Evolutionary conservation across 2,329 filamentous ascomycete genomes (phyloP), one percentile per base, ranked within the genome.

Genomic region (Endothia cerciana): DNA sequence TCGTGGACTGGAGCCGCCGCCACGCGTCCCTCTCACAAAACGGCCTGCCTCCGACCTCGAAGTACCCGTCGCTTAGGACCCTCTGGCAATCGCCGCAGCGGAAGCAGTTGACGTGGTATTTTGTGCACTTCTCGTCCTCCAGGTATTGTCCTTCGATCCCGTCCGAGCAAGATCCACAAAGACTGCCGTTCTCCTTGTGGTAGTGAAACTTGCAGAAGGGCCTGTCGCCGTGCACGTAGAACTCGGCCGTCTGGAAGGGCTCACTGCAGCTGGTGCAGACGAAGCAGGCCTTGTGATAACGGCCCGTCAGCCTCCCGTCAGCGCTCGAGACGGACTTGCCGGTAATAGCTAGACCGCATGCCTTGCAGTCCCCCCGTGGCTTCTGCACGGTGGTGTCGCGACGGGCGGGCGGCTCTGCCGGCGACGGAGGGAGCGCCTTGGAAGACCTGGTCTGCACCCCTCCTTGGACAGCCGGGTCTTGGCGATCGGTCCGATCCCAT

Each of bases 91-190:
- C 90, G 55, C 85, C 84, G 75, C 95, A 98, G 59, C 88, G 89
- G 79, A 99, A 92, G 78, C 95, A 99, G 8, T 86, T 83, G 0
- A 92, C 87, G 76, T 99, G 95, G 77, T 93, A 95, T 76, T 97
- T 97, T 71, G 88, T 84, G 41, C 84, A 81, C 47, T 82, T 78
- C 72, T 93, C 91, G 38, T 95, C 96, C 75, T 97, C 93, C 45
- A 97, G 83, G 73, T 97, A 99, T 71, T 94, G 90, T 0, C 95
- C 95, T 77, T 99, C 95, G 71, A 99, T 98, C 17, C 95, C 95
- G 13, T 83, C 82, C 69, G 91, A 86, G 76, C 95, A 99, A 38
- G 85, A 85, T 19, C 86, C 85, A 75, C 95, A 99, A 1, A 97
- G 80, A 57, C 92, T 97, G 60, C 91, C 90, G 72, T 98, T 98